Percentiles rank a stretch among this genome's conserved stretches.
Evolutionary conservation across 73 alveolate genomes (phyloP).

Genomic region (Paramecium caudatum): DNA sequence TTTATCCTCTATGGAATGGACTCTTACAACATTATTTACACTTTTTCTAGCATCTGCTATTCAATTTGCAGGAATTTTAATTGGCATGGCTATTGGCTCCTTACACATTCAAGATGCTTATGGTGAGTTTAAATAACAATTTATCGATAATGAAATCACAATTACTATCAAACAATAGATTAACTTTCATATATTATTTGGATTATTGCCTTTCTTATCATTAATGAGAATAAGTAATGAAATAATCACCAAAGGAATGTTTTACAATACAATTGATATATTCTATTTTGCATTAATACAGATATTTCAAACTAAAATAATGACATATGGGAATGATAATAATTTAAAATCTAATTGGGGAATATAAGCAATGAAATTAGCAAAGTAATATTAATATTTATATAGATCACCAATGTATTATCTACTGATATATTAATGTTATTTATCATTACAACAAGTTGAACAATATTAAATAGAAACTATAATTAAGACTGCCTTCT

Average conservation of each 20-base stretch:
- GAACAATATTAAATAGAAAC: background rate
- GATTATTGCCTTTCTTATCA: slow-evolving; percentile 18
- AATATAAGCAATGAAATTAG: background rate
- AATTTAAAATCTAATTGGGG: slow-evolving; percentile 49
- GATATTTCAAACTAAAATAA: background rate
- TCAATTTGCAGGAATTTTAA: background rate
- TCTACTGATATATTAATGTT: slow-evolving; percentile 1
- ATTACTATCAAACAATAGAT: background rate
- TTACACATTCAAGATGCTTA: slow-evolving; percentile 23
- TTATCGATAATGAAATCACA: background rate
- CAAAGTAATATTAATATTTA: background rate
- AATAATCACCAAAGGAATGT: background rate
- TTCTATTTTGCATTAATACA: slow-evolving; percentile 32
- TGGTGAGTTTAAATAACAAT: slow-evolving; percentile 56
- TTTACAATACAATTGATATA: slow-evolving; percentile 14
- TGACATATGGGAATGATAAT: slow-evolving; percentile 13
- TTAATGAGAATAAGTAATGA: background rate
- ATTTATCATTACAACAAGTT: background rate
- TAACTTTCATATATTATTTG: background rate
- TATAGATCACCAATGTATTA: slow-evolving; percentile 45
- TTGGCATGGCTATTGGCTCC: slow-evolving; percentile 34
- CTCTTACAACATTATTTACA: background rate
- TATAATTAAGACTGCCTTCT: background rate
- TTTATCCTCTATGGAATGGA: background rate
- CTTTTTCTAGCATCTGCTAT: background rate